Evolutionary conservation across 441 rosid species (phyloP).

Genomic region (Corymbia citriodora): DNA sequence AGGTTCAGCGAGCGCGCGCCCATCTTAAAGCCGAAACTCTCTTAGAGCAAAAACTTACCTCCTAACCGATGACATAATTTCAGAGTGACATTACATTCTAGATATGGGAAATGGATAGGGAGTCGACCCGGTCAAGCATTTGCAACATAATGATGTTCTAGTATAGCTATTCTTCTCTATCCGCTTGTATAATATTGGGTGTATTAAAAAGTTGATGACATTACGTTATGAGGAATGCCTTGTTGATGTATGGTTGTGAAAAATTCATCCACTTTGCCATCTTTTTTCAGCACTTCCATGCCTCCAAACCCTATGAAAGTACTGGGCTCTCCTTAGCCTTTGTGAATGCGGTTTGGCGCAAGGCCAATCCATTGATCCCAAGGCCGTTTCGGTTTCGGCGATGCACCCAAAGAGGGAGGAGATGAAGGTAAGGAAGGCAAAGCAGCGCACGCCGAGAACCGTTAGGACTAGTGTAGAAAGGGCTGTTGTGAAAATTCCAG

Average conservation of each 20-base stretch:
- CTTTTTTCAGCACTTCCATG: neutral
- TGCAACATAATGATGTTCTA: neutral
- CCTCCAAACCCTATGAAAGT: neutral
- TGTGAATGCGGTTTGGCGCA: neutral
- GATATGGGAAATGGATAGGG: neutral
- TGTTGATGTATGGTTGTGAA: neutral
- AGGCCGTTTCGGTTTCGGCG: neutral
- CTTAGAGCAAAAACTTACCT: neutral
- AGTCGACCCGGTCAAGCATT: neutral
- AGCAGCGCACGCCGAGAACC: neutral
- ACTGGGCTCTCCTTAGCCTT: neutral
- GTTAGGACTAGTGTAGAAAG: neutral
- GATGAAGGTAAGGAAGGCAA: neutral
- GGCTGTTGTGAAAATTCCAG: neutral
- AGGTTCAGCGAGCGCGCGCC: constrained; percentile 13
- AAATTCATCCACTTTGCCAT: neutral
- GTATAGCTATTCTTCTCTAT: neutral
- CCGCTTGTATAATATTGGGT: neutral
- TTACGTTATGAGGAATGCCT: neutral
- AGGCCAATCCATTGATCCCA: neutral
- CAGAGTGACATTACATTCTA: neutral
- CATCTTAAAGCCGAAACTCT: neutral
- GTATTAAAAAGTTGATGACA: neutral
- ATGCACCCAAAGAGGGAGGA: neutral
- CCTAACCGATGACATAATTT: neutral